Conservation (phyloP, 2,329 filamentous ascomycete genomes). For the Fusarium buxicola region DNA sequence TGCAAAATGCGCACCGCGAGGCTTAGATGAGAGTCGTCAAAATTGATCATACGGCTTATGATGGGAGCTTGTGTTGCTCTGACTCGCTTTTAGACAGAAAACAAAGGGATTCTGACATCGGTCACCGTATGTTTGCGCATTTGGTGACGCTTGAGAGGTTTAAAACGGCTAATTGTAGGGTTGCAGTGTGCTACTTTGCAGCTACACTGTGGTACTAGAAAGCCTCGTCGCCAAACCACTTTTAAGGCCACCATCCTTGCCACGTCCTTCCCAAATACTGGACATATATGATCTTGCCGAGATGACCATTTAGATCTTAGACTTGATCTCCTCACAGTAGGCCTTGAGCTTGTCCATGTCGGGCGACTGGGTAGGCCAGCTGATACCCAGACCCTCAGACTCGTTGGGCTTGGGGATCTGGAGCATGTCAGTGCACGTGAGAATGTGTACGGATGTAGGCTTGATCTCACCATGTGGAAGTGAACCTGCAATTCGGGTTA, state of each 20-base stretch:
- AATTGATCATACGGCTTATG: too few relatives aligned
- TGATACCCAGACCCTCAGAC: constrained; percentile 80
- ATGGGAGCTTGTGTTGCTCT: too few relatives aligned
- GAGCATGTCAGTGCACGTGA: constrained; percentile 8
- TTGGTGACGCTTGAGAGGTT: too few relatives aligned
- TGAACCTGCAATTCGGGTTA: constrained; percentile 71
- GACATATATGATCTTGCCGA: constrained; percentile 3
- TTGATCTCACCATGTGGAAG: constrained; percentile 81
- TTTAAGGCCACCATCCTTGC: constrained; percentile 8
- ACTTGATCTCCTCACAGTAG: constrained; percentile 84
- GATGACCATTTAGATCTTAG: constrained; percentile 75
- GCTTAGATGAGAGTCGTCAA: too few relatives aligned
- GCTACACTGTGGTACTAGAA: constrained; percentile 35
- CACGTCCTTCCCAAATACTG: background rate
- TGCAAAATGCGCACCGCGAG: too few relatives aligned
- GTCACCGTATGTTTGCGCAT: too few relatives aligned
- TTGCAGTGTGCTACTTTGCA: constrained; percentile 8
- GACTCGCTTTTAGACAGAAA: too few relatives aligned
- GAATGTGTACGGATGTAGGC: background rate
- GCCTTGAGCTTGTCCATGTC: constrained; percentile 88
- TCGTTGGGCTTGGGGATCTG: constrained; percentile 95
- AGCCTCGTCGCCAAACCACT: constrained; percentile 18
- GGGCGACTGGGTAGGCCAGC: constrained; percentile 79
- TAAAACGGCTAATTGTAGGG: background rate
- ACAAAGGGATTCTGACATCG: too few relatives aligned